Evolutionary conservation across 768 basidiomycete species (phyloP).

Genomic region (Nidularia pulvinata): DNA sequence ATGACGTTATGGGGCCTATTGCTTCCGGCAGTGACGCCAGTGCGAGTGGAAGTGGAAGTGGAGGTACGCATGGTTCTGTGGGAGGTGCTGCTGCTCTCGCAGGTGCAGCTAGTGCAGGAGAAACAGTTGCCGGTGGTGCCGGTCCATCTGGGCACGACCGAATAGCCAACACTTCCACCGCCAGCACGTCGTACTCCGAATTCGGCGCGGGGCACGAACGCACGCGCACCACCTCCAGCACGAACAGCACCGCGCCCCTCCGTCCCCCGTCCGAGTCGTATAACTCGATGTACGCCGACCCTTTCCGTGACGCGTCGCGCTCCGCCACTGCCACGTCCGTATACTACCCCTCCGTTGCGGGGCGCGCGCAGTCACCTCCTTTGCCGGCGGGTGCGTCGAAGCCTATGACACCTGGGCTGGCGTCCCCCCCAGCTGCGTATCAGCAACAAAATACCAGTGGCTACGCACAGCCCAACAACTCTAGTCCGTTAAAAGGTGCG

Average conservation of each 20-base stretch:
- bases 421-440: neutral
- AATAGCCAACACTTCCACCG: neutral
- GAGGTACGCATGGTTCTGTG: neutral
- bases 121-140: neutral
- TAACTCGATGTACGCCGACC: neutral
- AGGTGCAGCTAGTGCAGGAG: neutral
- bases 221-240: neutral
- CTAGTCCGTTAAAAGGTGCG: no score
- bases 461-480: no score
- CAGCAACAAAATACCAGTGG: no score
- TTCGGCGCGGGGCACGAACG: neutral
- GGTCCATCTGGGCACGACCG: neutral
- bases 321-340: neutral
- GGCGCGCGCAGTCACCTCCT: constrained; percentile 1
- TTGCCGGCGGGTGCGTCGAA: constrained; percentile 10
- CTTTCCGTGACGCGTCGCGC: neutral
- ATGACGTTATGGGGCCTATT: constrained; percentile 47
- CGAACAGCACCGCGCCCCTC: neutral
- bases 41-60: neutral
- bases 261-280: neutral
- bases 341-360: constrained; percentile 5
- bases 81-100: neutral
- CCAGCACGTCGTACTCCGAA: neutral
- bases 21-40: neutral
- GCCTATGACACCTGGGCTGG: constrained; percentile 10